Base-by-base conservation (phyloP, 371 early-diverging fungal species). In the Mucor saturninus region DNA sequence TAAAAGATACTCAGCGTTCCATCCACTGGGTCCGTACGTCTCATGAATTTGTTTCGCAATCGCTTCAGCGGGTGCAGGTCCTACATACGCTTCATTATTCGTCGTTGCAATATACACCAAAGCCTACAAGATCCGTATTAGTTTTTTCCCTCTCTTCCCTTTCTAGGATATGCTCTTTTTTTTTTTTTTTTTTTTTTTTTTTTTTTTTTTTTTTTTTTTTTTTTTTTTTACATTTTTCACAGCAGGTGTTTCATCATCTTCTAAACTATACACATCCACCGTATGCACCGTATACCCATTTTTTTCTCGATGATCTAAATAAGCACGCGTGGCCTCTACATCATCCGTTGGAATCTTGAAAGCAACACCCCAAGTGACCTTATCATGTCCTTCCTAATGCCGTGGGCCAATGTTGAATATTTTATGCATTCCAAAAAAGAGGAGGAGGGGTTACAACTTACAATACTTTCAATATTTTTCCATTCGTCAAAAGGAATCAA, bases 341-440 rank as follows among this genome's bases (percentile, higher is more conserved):
- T 89, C 77, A 30, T 80, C 80, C 30, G 79, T 77, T 30, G 85
- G 77, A 4, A 95, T 89, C 69, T 90, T 92, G 74, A 93, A 95
- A 3, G 90, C 95, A 28, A 95, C 83, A 35, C 96, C 97, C 92
- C 93, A 95, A 39, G 89, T 88, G 26, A 88, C 81, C n/a, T 64
- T 83, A 59, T 86, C 50, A 37, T 81, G 76, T 4, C 75, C 82
- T 58, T 87, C 89, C 83, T 83, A 55, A n/a, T 43, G 43, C 4
- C 21, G 21, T 26, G 21, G 15, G 13, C 5, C 8, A 31, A 39
- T 35, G 53, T 32, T 45, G 30, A 5, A 31, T 3, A 35, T 38
- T 7, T 26, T 30, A 13, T 40, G 21, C 29, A 11, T 48, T 21
- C n/a, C 29, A 32, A 50, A 35, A 35, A 21, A 32, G 32, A 38